Conservation (phyloP, 805 yeast genomes). For the Sugiyamaella smithiae region DNA sequence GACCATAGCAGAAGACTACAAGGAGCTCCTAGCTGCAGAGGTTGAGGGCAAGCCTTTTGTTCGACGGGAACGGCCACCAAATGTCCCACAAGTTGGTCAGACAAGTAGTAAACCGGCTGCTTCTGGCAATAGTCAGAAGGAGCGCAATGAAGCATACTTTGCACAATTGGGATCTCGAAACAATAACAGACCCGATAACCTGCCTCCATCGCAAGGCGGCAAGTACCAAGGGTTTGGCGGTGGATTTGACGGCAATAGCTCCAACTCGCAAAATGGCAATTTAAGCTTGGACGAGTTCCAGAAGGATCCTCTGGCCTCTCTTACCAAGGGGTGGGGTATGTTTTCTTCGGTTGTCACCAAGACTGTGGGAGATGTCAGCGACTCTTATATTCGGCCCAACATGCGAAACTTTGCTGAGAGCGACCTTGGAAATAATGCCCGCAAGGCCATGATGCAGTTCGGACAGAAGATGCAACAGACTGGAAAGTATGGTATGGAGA, state of each 20-base stretch:
- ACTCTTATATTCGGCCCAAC: slow-evolving; percentile 87
- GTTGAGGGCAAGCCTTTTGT: slow-evolving; percentile 69
- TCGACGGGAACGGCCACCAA: slow-evolving; percentile 20
- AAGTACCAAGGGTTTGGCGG: slow-evolving; percentile 89
- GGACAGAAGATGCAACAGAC: slow-evolving; percentile 93
- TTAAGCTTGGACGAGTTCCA: slow-evolving; percentile 32
- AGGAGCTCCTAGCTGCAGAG: slow-evolving; percentile 69
- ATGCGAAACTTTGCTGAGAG: slow-evolving; percentile 74
- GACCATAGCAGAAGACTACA: slow-evolving; percentile 91
- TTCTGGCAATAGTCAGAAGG: slow-evolving; percentile 38
- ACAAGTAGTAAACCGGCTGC: slow-evolving; percentile 13
- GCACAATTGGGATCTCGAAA: slow-evolving; percentile 74
- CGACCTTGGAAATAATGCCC: slow-evolving; percentile 78
- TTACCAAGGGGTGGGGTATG: slow-evolving; percentile 90
- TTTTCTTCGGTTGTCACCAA: slow-evolving; percentile 82
- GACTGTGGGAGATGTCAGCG: slow-evolving; percentile 81
- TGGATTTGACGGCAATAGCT: slow-evolving; percentile 52
- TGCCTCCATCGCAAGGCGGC: slow-evolving; percentile 95
- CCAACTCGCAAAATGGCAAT: slow-evolving; percentile 17
- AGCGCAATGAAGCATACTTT: slow-evolving; percentile 77
- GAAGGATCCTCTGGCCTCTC: slow-evolving; percentile 87
- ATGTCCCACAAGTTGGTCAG: slow-evolving; percentile 15
- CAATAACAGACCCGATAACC: slow-evolving; percentile 65
- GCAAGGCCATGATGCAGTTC: slow-evolving; percentile 92
- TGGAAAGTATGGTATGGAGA: slow-evolving; percentile 68